Evolutionary conservation across 768 basidiomycete species (phyloP).

Genomic region (Cystofilobasidium macerans): DNA sequence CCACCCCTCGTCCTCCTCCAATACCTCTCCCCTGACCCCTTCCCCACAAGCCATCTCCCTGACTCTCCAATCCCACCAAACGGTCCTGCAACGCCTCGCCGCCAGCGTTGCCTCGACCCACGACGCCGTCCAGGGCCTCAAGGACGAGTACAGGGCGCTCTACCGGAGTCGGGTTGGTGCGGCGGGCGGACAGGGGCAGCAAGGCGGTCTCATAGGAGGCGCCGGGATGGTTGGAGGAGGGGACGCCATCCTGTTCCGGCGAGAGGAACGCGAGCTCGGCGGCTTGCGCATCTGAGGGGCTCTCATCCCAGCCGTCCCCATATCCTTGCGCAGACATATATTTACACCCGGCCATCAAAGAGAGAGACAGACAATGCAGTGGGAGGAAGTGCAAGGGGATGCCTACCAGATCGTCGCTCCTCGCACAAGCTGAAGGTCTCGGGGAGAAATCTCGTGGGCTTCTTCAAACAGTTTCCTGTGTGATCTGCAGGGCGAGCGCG

Average conservation of each 20-base stretch:
- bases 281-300: neutral
- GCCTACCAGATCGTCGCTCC: too few relatives aligned
- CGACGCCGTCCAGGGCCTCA: conserved; percentile 4
- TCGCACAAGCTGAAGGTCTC: too few relatives aligned
- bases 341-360: too few relatives aligned
- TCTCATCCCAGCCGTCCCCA: too few relatives aligned
- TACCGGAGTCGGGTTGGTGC: neutral
- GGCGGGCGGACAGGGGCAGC: neutral
- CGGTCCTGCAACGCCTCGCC: conserved; percentile 15
- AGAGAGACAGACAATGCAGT: neutral
- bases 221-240: neutral
- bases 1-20: neutral
- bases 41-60: conserved; percentile 15
- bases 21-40: neutral
- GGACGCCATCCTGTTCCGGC: neutral
- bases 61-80: conserved; percentile 16
- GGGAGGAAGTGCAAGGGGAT: neutral
- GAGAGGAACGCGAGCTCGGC: neutral
- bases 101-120: conserved; percentile 4
- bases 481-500: neutral
- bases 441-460: too few relatives aligned
- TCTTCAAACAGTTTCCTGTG: neutral
- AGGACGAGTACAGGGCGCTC: conserved; percentile 14
- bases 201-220: too few relatives aligned
- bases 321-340: too few relatives aligned